Percentiles rank a stretch among this genome's conserved stretches.
Evolutionary conservation across 805 yeast genomes (phyloP).

Genomic region (Jamesozyma jinghongensis): DNA sequence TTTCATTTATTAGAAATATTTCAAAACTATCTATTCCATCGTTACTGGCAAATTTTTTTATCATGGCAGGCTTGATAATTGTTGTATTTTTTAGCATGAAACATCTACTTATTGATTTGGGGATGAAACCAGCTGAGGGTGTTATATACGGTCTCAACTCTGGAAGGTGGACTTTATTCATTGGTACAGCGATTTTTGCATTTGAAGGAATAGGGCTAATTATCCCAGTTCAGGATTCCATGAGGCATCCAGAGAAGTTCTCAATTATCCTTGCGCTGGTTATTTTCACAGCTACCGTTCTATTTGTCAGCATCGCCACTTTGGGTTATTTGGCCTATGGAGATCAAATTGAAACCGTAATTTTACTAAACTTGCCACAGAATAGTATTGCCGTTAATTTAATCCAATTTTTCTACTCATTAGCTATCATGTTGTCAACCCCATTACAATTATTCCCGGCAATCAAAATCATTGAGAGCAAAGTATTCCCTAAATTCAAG

Average conservation of each 20-base stretch:
- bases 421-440: slow-evolving; percentile 67
- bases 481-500: slow-evolving; percentile 39
- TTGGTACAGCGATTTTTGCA: slow-evolving; percentile 82
- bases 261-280: slow-evolving; percentile 57
- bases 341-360: slow-evolving; percentile 51
- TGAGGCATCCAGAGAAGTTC: slow-evolving; percentile 65
- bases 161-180: slow-evolving; percentile 57
- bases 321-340: slow-evolving; percentile 70
- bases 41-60: slow-evolving; percentile 60
- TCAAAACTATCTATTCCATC: slow-evolving; percentile 68
- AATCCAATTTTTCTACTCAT: slow-evolving; percentile 62
- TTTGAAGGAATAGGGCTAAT: slow-evolving; percentile 80
- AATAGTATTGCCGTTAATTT: slow-evolving; percentile 48
- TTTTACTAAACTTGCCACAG: slow-evolving; percentile 65
- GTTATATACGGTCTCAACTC: slow-evolving; percentile 44
- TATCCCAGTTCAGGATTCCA: slow-evolving; percentile 74
- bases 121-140: slow-evolving; percentile 42
- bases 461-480: slow-evolving; percentile 59
- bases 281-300: slow-evolving; percentile 48
- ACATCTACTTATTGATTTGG: slow-evolving; percentile 21
- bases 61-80: slow-evolving; percentile 55
- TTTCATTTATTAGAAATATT: slow-evolving; percentile 66
- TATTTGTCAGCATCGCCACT: slow-evolving; percentile 56
- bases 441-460: slow-evolving; percentile 81
- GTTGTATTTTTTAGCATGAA: slow-evolving; percentile 47